Percentiles rank a stretch among this genome's conserved stretches.
phyloP scores from a whole-genome alignment of 2,329 filamentous ascomycete genomes.

The Huntiella omanensis region DNA sequence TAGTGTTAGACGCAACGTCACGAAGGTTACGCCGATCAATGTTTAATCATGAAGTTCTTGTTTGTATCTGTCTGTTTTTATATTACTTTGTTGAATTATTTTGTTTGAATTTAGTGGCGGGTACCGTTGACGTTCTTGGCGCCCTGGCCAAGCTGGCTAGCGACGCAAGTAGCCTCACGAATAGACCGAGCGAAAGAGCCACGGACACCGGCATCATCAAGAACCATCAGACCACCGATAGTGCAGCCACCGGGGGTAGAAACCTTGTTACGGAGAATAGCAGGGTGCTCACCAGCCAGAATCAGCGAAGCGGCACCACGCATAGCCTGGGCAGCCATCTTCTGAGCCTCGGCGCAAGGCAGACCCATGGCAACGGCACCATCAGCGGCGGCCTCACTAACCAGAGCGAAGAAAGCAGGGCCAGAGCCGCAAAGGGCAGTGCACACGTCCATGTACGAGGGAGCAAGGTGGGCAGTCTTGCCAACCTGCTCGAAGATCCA shows the following conservation, averaged over 20 bases:
- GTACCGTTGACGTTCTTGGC: conserved; percentile 22
- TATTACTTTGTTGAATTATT: conserved; percentile 13
- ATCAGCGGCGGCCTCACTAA: conserved; percentile 58
- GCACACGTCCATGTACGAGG: conserved; percentile 49
- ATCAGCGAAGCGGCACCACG: conserved; percentile 52
- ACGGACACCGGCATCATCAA: conserved; percentile 55
- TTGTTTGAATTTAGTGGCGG: conserved; percentile 9
- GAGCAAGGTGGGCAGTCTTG: conserved; percentile 47
- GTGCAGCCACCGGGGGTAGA: conserved; percentile 61
- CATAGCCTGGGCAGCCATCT: conserved; percentile 68
- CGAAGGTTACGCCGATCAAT: too few relatives aligned
- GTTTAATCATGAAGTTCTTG: too few relatives aligned
- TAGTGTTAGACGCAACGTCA: not conserved
- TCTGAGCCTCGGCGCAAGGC: conserved; percentile 50
- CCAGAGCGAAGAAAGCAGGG: conserved; percentile 56
- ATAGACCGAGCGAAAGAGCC: conserved; percentile 50
- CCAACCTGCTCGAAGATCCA: conserved; percentile 67
- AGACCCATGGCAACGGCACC: conserved; percentile 65
- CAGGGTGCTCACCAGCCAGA: conserved; percentile 54
- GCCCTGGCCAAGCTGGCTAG: conserved; percentile 39
- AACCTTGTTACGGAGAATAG: conserved; percentile 57
- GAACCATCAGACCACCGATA: conserved; percentile 50
- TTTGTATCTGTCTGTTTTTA: not conserved
- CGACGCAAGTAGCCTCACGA: conserved; percentile 50
- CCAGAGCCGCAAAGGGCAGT: conserved; percentile 60